A percentile compares a stretch with the other conserved stretches of the same genome.
phyloP scores from a whole-genome alignment of 768 basidiomycete genomes.

The Termitomyces sp. region DNA sequence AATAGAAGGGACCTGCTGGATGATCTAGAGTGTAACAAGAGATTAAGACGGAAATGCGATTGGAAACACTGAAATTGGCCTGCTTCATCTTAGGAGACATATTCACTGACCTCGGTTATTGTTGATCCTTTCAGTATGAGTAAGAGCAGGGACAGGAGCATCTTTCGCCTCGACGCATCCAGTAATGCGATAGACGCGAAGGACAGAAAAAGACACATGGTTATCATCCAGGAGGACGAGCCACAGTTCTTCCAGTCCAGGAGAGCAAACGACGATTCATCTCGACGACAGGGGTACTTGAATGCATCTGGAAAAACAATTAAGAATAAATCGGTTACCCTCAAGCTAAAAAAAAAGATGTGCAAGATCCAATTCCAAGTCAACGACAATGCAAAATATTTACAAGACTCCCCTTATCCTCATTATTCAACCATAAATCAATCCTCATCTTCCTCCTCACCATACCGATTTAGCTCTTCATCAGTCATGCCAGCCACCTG shows the following conservation, averaged over 20 bases:
- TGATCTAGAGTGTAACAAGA: too few relatives aligned
- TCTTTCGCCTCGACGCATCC: not conserved
- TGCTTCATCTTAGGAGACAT: too few relatives aligned
- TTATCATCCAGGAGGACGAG: not conserved
- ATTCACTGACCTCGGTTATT: too few relatives aligned
- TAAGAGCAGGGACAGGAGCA: not conserved
- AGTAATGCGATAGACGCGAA: not conserved
- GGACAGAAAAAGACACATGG: not conserved
- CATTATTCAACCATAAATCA: not conserved
- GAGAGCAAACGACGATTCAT: not conserved
- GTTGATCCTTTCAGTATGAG: not conserved
- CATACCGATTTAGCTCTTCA: not conserved
- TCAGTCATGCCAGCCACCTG: slow-evolving; percentile 1
- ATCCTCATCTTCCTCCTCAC: not conserved
- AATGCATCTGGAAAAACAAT: not conserved
- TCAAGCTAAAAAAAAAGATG: not conserved
- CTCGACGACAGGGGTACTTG: not conserved
- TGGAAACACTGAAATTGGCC: too few relatives aligned
- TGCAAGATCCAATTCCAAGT: not conserved
- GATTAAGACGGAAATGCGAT: too few relatives aligned
- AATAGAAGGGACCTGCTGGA: too few relatives aligned
- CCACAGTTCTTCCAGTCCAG: not conserved
- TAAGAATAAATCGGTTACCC: not conserved
- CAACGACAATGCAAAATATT: not conserved
- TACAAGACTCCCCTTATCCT: not conserved